These are phyloP conservation scores for Setomelanomma holmii DNA, from an alignment of 2,329 filamentous ascomycete genomes.

Conservation along the genomic window DNA sequence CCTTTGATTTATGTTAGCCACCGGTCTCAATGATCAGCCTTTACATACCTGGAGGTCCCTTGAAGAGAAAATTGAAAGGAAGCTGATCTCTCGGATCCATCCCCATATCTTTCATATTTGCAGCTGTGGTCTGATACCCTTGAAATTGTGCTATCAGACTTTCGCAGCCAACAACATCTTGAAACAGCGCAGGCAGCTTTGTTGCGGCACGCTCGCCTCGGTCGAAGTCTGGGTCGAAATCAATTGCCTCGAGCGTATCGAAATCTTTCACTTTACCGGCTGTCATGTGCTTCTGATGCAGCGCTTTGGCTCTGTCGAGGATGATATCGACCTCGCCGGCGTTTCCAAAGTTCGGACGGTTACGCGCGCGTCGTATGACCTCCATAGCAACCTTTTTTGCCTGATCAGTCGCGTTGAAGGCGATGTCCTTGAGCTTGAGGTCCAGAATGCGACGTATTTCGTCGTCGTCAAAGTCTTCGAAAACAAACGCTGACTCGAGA, in stretches of 20 bases:
- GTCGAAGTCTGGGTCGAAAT: conserved; percentile 68
- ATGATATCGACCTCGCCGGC: conserved; percentile 77
- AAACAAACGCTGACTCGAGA: conserved; percentile 67
- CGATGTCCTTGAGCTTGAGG: conserved; percentile 66
- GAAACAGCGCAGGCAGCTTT: conserved; percentile 62
- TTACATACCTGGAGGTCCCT: conserved; percentile 65
- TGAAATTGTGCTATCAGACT: conserved; percentile 61
- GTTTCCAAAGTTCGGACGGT: conserved; percentile 73
- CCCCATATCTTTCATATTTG: conserved; percentile 58
- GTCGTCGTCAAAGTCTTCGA: conserved; percentile 70
- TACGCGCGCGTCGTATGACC: conserved; percentile 66
- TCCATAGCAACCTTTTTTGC: conserved; percentile 63
- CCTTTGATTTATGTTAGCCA: conserved; percentile 45
- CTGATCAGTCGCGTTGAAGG: conserved; percentile 59
- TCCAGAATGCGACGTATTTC: conserved; percentile 68
- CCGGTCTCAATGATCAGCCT: neutral
- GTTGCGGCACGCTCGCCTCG: conserved; percentile 57
- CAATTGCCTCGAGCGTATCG: conserved; percentile 52
- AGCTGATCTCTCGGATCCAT: conserved; percentile 66
- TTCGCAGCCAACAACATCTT: conserved; percentile 66
- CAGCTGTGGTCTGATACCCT: conserved; percentile 61
- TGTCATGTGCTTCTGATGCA: conserved; percentile 56
- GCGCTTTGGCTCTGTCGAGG: conserved; percentile 63
- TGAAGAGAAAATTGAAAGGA: conserved; percentile 74
- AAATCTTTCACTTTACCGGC: conserved; percentile 29